Evolutionary conservation across 441 rosid genomes (phyloP).

Genomic region (Corymbia calophylla): DNA sequence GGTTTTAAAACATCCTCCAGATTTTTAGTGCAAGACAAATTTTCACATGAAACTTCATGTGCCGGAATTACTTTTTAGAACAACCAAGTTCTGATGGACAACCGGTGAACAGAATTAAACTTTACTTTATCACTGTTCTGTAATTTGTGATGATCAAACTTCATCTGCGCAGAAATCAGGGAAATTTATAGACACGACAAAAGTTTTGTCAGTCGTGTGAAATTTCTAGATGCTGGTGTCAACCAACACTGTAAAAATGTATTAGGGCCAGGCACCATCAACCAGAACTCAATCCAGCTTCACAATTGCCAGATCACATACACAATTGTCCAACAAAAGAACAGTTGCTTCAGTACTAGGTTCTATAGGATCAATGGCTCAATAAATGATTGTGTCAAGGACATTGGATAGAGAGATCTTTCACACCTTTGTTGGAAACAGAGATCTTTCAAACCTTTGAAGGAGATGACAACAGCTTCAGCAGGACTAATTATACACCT

Average conservation of each 20-base stretch:
- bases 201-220: neutral
- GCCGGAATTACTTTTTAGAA: neutral
- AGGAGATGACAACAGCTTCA: neutral
- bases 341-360: neutral
- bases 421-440: neutral
- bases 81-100: neutral
- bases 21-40: neutral
- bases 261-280: neutral
- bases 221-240: neutral
- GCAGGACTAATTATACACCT: neutral
- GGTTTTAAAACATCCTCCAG: neutral
- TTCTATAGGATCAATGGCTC: neutral
- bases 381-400: neutral
- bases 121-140: neutral
- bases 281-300: neutral
- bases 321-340: neutral
- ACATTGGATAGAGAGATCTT: neutral
- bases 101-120: neutral
- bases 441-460: neutral
- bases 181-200: neutral
- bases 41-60: neutral
- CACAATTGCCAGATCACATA: neutral
- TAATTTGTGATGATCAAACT: neutral
- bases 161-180: neutral
- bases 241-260: neutral